Evolutionary conservation across 2,329 filamentous ascomycete genomes (phyloP), one percentile per base, ranked within the genome.

Genomic region (Paraconiothyrium brasiliense): DNA sequence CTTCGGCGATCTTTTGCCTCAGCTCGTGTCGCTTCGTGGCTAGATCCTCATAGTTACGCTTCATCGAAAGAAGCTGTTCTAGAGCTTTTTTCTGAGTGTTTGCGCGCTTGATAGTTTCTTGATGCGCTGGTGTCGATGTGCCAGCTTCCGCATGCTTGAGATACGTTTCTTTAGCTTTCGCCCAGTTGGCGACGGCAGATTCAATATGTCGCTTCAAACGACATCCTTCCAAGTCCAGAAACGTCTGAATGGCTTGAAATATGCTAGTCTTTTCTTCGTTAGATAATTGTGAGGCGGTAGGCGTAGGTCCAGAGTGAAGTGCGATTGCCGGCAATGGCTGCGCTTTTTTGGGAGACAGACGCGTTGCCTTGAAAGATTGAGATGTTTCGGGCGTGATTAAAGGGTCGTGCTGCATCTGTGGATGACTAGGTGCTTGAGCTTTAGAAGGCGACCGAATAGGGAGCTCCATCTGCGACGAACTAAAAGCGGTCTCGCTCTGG

Each of bases 11-110:
- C 54, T 75, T 74, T 20, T 64, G 65, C 54, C 71, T 72, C 14
- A 76, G 55, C 13, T 64, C 59, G 41, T 69, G 64, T 34, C 71
- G 65, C 57, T 71, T 66, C 7, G 54, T 32, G 47, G 58, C 59
- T 32, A 71, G 49, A 22, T 68, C 59, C 4, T 71, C 63, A 47
- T 74, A 64, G 32, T 63, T 64, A 6, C 41, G 39, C 16, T 71
- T 71, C 22, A 76, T 46, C 6, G 34, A 14, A 1, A 71, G 62
- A 47, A 78, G 57, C 27, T 71, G 65, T 54, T 77, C 71, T 1
- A 77, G 49, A n/a, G 75, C 73, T 13, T 73, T 71, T 57, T 77
- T 77, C 37, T 63, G 69, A 8, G 65, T 65, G 39, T 69, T 72
- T 22, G 71, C 58, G 44, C 67, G 59, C 41, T 72, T 62, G 51